Conservation (phyloP, 75 land plant genomes). For the Pseudotsuga menziesii region DNA sequence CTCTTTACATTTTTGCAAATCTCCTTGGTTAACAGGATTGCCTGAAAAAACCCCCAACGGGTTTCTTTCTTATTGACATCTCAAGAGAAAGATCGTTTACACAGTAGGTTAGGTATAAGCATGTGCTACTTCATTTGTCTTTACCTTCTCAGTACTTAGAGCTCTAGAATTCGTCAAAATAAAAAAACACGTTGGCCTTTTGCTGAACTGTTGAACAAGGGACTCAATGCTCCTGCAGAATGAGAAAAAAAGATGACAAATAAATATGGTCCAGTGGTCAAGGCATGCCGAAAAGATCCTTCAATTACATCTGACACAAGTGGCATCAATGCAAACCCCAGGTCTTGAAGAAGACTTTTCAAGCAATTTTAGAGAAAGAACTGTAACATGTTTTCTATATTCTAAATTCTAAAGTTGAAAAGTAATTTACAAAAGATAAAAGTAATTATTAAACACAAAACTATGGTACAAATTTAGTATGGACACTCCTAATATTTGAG, state of each 20-base stretch:
- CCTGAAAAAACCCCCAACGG: conserved; percentile 41
- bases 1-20: conserved; percentile 68
- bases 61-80: background rate
- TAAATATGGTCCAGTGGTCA: background rate
- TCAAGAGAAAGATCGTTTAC: background rate
- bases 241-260: background rate
- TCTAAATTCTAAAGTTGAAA: background rate
- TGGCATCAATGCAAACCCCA: background rate
- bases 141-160: conserved; percentile 83
- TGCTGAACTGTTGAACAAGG: conserved; percentile 67
- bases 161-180: conserved; percentile 94
- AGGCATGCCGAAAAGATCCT: background rate
- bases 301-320: background rate
- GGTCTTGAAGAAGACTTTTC: too few species aligned
- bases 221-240: conserved; percentile 66
- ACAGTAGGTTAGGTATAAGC: background rate
- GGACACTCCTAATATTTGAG: background rate
- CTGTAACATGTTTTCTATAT: too few species aligned
- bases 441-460: too few species aligned
- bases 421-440: background rate
- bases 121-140: background rate
- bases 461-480: background rate
- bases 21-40: conserved; percentile 54
- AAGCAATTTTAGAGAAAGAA: too few species aligned
- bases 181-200: conserved; percentile 78